Base-by-base conservation (phyloP, 2,329 filamentous ascomycete species). In the Macrophomina tecta region DNA sequence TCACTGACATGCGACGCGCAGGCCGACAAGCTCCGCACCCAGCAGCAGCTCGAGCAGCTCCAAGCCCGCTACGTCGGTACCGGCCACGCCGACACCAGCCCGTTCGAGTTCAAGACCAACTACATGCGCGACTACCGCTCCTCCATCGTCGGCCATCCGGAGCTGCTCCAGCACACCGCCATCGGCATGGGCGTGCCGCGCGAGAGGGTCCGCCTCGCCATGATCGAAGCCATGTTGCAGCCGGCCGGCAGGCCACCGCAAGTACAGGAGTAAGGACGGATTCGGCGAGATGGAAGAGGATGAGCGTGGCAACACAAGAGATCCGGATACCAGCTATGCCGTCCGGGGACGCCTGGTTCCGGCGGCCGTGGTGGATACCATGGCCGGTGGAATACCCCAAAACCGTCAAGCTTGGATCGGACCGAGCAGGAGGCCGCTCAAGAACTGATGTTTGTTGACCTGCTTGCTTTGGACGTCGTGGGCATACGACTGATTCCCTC, bases 11-110 rank as follows among this genome's bases (percentile, higher is more conserved):
- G 55, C 55, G 38, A 45, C 56, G 56, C 56, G 56, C 45, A 80
- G 95, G 95, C 95, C 80, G 95, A 99, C 84, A 99, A 99, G 83
- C 91, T 99, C 71, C 94, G 95, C 77, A 95, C 93, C 9, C 92
- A 97, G 74, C 95, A 99, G 81, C 95, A 99, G 80, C 94, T 99
- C 77, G 95, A 99, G 82, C 90, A 93, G 70, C 91, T 98, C 18
- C 95, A 99, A 82, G 90, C 94, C 75, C 96, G 96, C 75, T 97
- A 95, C 83, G 86, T 99, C 74, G 95, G 95, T 72, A 98, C 95
- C 4, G 95, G 95, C 30, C 94, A 97, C 80, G 92, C 94, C 51
- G 95, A 99, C 82, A 98, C 94, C 14, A 97, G 93, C 32, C 96
- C 93, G 79, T 95, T 95, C 89, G 95, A 99, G 82, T 99, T 94